These are phyloP conservation scores for Vachellia collinsii DNA, from an alignment of 306 rosid species.

Conservation along the genomic window DNA sequence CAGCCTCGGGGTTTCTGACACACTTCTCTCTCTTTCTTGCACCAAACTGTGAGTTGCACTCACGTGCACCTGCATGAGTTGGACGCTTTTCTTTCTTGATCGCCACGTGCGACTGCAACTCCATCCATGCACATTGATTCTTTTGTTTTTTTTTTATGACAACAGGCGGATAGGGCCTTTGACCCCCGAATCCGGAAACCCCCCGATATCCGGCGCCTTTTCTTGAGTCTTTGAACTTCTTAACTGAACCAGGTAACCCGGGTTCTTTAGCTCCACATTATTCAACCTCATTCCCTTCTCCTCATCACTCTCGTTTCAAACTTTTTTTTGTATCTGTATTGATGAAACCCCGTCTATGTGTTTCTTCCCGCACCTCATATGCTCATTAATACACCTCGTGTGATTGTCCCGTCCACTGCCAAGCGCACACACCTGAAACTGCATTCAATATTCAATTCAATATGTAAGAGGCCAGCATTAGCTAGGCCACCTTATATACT, in stretches of 20 bases:
- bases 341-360: neutral
- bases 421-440: neutral
- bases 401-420: neutral
- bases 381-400: neutral
- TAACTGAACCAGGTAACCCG: too few relatives aligned
- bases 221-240: too few relatives aligned
- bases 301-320: neutral
- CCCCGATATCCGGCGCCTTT: too few relatives aligned
- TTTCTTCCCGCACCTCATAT: neutral
- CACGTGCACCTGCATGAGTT: conserved; percentile 38
- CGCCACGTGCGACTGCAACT: conserved; percentile 45
- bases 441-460: neutral
- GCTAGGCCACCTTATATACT: neutral
- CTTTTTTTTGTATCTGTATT: neutral
- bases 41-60: conserved; percentile 1
- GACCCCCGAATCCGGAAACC: too few relatives aligned
- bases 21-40: neutral
- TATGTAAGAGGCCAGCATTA: too few relatives aligned
- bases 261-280: neutral
- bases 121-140: conserved; percentile 7
- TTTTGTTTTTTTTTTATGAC: too few relatives aligned
- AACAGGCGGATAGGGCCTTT: too few relatives aligned
- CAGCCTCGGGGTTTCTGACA: conserved; percentile 20
- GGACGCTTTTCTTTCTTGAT: neutral
- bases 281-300: neutral